phyloP scores from a whole-genome alignment of 441 rosid genomes.

The Capsella rubella region DNA sequence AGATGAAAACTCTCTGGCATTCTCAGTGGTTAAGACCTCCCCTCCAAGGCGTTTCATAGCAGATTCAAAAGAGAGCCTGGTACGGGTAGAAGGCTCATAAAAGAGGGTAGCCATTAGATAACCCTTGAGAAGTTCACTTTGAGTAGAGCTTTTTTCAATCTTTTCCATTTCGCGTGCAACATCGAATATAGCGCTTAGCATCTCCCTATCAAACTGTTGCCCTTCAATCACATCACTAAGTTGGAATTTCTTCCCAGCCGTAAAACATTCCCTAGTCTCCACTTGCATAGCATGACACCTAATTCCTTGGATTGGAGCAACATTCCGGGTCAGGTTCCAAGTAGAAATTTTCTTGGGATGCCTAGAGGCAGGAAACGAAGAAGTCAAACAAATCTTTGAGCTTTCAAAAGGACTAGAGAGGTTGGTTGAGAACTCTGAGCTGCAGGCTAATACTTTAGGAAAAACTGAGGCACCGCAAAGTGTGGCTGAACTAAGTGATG shows the following conservation, averaged over 20 bases:
- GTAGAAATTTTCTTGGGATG: conserved; percentile 34
- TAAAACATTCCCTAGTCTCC: conserved; percentile 32
- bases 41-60: conserved; percentile 98
- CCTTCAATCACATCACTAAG: conserved; percentile 89
- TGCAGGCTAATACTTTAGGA: conserved; percentile 40
- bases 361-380: conserved; percentile 38
- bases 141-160: conserved; percentile 73
- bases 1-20: conserved; percentile 95
- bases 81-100: conserved; percentile 97
- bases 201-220: conserved; percentile 89
- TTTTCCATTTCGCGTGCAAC: conserved; percentile 89
- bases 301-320: conserved; percentile 34
- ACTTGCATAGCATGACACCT: conserved; percentile 53
- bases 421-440: conserved; percentile 37
- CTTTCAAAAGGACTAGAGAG: conserved; percentile 28
- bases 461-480: conserved; percentile 39
- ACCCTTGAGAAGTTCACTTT: conserved; percentile 87
- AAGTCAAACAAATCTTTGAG: conserved; percentile 36
- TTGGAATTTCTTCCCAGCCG: conserved; percentile 62
- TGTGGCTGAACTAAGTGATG: conserved; percentile 49
- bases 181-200: conserved; percentile 74
- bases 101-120: conserved; percentile 94
- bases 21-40: conserved; percentile 95
- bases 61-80: conserved; percentile 96
- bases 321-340: conserved; percentile 30